A percentile compares a stretch with the other conserved stretches of the same genome.
Conservation (phyloP, 768 basidiomycete species). For the Lactarius sanguifluus region DNA sequence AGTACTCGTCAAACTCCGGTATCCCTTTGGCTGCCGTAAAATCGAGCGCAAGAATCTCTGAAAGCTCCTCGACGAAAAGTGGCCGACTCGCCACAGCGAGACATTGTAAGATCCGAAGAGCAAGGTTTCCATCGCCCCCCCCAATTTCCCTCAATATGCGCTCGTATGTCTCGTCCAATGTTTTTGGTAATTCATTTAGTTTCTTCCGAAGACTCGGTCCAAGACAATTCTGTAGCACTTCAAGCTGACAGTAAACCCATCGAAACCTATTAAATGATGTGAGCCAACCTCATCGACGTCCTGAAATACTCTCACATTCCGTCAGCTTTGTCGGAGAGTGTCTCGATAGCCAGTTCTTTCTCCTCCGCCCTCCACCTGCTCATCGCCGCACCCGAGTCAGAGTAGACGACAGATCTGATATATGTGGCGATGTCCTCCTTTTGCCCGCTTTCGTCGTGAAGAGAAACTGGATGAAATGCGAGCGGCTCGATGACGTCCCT, state of each 20-base stretch:
- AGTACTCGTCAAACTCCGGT: background rate
- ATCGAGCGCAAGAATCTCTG: background rate
- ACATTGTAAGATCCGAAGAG: background rate
- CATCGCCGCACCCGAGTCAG: background rate
- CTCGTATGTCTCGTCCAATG: background rate
- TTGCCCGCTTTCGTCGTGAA: slow-evolving; percentile 1
- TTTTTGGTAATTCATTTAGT: background rate
- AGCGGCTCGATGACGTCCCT: background rate
- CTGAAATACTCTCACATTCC: background rate
- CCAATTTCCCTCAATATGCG: background rate
- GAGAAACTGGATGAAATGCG: background rate
- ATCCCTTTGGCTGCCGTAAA: background rate
- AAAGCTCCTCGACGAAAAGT: background rate
- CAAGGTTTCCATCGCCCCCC: background rate
- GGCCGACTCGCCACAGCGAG: background rate
- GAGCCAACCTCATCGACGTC: background rate
- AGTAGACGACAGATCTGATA: background rate
- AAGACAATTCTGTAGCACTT: background rate
- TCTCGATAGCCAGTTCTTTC: slow-evolving; percentile 33
- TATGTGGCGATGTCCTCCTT: background rate
- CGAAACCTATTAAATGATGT: background rate
- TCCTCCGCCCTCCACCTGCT: slow-evolving; percentile 43
- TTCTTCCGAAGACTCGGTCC: background rate
- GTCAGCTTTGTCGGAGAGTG: background rate
- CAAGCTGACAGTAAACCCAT: background rate